These are phyloP conservation scores for Lasiodiplodia citricola DNA, from an alignment of 2,329 filamentous ascomycete species.

Conservation along the genomic window DNA sequence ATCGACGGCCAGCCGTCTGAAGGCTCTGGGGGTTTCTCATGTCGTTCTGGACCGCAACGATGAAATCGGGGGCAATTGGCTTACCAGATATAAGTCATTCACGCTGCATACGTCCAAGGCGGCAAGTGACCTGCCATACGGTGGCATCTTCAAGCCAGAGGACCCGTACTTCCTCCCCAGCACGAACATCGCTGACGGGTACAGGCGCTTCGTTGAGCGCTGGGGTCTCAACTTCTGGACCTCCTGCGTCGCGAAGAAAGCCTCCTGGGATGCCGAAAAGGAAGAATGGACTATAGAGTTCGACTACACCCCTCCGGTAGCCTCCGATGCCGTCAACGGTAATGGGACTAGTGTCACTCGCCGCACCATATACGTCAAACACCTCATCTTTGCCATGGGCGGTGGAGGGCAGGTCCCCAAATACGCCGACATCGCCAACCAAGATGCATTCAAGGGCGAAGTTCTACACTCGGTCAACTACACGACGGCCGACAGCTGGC, in stretches of 20 bases:
- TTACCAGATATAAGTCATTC: slow-evolving; percentile 52
- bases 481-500: slow-evolving; percentile 39
- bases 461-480: slow-evolving; percentile 45
- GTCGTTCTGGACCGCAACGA: slow-evolving; percentile 53
- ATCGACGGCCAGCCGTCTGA: slow-evolving; percentile 49
- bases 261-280: slow-evolving; percentile 45
- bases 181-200: slow-evolving; percentile 45
- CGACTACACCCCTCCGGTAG: slow-evolving; percentile 35
- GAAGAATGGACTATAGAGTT: slow-evolving; percentile 47
- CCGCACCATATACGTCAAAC: slow-evolving; percentile 31
- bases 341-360: slow-evolving; percentile 9
- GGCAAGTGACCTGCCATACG: slow-evolving; percentile 47
- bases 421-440: slow-evolving; percentile 35
- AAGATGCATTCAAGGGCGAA: slow-evolving; percentile 39
- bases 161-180: slow-evolving; percentile 34
- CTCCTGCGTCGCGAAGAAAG: slow-evolving; percentile 43
- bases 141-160: slow-evolving; percentile 39
- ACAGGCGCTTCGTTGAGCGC: slow-evolving; percentile 44
- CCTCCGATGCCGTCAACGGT: slow-evolving; percentile 28
- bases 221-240: slow-evolving; percentile 49
- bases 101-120: slow-evolving; percentile 49
- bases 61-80: slow-evolving; percentile 54
- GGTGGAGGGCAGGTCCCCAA: slow-evolving; percentile 33
- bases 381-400: slow-evolving; percentile 44
- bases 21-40: slow-evolving; percentile 49